Evolutionary conservation across 2,329 filamentous ascomycete species (phyloP).

Genomic region (Stagonosporopsis cucurbitacearum): DNA sequence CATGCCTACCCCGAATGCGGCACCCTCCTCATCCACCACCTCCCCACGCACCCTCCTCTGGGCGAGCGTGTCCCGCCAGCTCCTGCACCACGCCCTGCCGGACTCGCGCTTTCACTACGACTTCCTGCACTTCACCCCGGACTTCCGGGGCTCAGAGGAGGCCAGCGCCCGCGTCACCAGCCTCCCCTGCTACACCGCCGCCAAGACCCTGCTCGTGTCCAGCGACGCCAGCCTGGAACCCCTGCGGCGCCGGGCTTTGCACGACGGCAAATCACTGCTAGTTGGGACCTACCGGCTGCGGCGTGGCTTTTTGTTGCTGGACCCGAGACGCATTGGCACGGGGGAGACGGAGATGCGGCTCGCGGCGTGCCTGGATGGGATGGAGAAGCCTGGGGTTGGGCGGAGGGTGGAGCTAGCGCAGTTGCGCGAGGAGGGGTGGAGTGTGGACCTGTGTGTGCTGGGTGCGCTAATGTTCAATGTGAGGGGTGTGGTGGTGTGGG

Average conservation of each 20-base stretch:
- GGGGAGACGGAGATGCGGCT: conserved; percentile 36
- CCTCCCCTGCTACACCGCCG: conserved; percentile 43
- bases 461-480: conserved; percentile 51
- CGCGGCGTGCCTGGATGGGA: conserved; percentile 53
- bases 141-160: conserved; percentile 49
- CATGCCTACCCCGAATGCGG: too few relatives aligned
- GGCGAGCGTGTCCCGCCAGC: conserved; percentile 43
- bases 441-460: conserved; percentile 49
- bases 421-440: conserved; percentile 37
- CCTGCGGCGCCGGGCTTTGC: conserved; percentile 48
- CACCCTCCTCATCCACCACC: conserved; percentile 19
- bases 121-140: conserved; percentile 53
- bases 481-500: conserved; percentile 50
- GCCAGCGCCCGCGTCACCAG: conserved; percentile 43
- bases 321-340: conserved; percentile 45
- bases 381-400: conserved; percentile 52
- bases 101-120: conserved; percentile 55
- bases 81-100: conserved; percentile 50
- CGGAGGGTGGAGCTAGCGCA: conserved; percentile 45
- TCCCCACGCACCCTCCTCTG: conserved; percentile 32
- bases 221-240: conserved; percentile 56
- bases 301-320: conserved; percentile 52
- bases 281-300: conserved; percentile 53
- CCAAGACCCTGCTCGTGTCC: conserved; percentile 49
- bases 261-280: conserved; percentile 51